These are phyloP conservation scores for Vachellia collinsii DNA, from an alignment of 306 rosid genomes.

Conservation along the genomic window DNA sequence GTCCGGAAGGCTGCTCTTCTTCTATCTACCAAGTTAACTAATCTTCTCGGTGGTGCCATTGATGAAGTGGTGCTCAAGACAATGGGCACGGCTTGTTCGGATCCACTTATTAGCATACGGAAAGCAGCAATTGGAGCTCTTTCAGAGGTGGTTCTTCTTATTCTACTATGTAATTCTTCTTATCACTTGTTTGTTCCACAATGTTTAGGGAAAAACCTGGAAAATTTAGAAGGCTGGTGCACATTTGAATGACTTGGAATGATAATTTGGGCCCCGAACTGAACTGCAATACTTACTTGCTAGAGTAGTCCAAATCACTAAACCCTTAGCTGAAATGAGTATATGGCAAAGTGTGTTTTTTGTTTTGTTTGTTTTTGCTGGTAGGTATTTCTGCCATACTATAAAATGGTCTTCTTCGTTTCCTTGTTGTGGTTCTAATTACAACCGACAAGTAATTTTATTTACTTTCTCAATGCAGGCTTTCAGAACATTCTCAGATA, in stretches of 20 bases:
- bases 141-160: conserved; percentile 60
- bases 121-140: conserved; percentile 82
- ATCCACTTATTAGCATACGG: conserved; percentile 89
- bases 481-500: conserved; percentile 69
- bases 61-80: conserved; percentile 81
- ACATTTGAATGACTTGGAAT: background rate
- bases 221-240: background rate
- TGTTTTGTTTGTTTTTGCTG: background rate
- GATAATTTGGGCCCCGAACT: background rate
- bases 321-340: background rate
- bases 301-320: background rate
- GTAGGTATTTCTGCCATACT: background rate
- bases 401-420: background rate
- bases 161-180: background rate
- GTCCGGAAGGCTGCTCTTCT: conserved; percentile 89
- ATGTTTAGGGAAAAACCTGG: background rate
- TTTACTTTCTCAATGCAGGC: conserved; percentile 54
- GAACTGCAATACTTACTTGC: background rate
- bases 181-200: background rate
- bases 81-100: conserved; percentile 86
- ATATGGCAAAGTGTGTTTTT: no score
- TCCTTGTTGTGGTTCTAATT: background rate
- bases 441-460: conserved; percentile 11
- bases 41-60: conserved; percentile 66
- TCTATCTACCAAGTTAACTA: conserved; percentile 72